A percentile compares a stretch with the other conserved stretches of the same genome.
phyloP scores from a whole-genome alignment of 2,329 filamentous ascomycete genomes.

The Stagonosporopsis chrysanthemi region DNA sequence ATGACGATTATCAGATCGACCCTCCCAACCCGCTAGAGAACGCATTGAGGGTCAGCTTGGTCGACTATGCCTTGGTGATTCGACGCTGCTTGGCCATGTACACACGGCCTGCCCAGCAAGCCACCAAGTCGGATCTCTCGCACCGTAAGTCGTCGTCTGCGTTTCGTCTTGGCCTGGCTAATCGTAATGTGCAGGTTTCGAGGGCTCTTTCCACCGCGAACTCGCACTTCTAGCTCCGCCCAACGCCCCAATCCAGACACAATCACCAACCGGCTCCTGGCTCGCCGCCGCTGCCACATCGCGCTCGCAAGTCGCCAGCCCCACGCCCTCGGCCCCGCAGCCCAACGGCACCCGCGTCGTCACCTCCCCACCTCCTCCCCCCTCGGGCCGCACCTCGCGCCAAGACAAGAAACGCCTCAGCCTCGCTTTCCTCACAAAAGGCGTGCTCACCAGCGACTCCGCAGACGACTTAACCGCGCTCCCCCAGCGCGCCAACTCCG shows the following conservation, averaged over 20 bases:
- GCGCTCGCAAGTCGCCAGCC: constrained; percentile 39
- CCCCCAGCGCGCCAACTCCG: constrained; percentile 27
- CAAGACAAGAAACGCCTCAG: constrained; percentile 52
- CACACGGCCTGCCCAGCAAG: constrained; percentile 67
- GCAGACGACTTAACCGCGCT: constrained; percentile 24
- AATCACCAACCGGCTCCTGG: constrained; percentile 48
- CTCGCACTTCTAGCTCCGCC: constrained; percentile 51
- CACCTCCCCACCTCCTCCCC: constrained; percentile 33
- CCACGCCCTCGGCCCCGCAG: constrained; percentile 29
- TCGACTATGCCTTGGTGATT: constrained; percentile 88
- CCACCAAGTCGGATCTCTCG: constrained; percentile 66
- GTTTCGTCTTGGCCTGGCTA: constrained; percentile 19
- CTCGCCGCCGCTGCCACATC: constrained; percentile 36
- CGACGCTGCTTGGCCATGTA: constrained; percentile 80
- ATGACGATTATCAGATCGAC: constrained; percentile 47
- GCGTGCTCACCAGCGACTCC: constrained; percentile 39
- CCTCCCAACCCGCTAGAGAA: constrained; percentile 68
- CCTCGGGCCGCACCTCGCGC: constrained; percentile 36
- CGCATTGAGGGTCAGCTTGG: constrained; percentile 81
- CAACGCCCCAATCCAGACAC: constrained; percentile 34
- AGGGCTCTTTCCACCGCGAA: constrained; percentile 55
- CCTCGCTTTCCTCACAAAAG: constrained; percentile 49
- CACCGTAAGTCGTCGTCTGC: constrained; percentile 62
- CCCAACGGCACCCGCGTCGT: constrained; percentile 36
- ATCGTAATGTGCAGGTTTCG: constrained; percentile 51